phyloP scores from a whole-genome alignment of 2,329 filamentous ascomycete species.

The Alternaria panax region DNA sequence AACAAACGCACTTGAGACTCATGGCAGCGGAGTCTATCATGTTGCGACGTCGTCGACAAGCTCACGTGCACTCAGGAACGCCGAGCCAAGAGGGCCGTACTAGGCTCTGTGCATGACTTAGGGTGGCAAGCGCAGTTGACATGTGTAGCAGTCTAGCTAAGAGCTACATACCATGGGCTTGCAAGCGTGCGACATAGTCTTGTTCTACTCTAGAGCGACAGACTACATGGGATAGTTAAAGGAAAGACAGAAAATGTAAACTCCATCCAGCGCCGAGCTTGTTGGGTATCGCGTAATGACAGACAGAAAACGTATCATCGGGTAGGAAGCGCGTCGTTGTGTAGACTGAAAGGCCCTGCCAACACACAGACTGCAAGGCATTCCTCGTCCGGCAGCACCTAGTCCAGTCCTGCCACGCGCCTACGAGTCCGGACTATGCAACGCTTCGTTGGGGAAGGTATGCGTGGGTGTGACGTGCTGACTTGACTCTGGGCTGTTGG shows the following conservation, averaged over 20 bases:
- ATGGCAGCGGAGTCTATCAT: neutral
- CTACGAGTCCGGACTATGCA: slow-evolving; percentile 28
- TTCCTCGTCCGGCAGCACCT: too few species aligned
- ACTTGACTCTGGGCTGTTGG: slow-evolving; percentile 49
- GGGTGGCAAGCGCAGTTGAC: neutral
- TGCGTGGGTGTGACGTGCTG: slow-evolving; percentile 47
- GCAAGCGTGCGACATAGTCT: neutral
- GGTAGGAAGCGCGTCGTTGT: neutral
- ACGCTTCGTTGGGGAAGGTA: slow-evolving; percentile 42
- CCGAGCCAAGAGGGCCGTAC: neutral
- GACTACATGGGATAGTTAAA: neutral
- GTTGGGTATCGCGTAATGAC: slow-evolving; percentile 32
- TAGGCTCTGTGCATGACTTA: neutral
- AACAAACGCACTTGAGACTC: neutral
- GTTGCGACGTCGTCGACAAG: neutral
- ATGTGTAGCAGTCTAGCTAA: neutral
- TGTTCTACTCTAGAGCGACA: neutral
- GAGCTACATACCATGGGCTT: neutral
- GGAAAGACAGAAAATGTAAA: neutral
- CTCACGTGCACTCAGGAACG: neutral
- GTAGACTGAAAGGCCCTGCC: neutral
- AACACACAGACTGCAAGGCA: neutral
- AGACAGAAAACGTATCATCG: slow-evolving; percentile 16
- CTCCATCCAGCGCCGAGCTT: slow-evolving; percentile 24
- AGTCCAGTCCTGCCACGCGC: too few species aligned